Percentiles rank a stretch among this genome's conserved stretches.
Evolutionary conservation across 2,329 filamentous ascomycete species (phyloP).

Genomic region (Ophiostoma novo-ulmi): DNA sequence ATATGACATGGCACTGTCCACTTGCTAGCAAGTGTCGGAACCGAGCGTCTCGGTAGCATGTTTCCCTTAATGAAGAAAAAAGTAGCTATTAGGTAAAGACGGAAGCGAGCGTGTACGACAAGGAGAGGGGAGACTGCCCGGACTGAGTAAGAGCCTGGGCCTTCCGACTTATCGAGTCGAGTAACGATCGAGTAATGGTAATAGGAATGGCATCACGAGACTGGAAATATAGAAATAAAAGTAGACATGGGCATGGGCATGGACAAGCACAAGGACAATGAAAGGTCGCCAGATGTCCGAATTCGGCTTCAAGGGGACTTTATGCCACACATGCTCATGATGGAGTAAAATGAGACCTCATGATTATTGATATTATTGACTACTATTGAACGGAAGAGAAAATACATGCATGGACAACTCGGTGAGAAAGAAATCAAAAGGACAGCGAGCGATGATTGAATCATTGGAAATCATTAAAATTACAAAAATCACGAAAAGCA

Average conservation of each 20-base stretch:
- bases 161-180: not conserved
- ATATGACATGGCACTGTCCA: not conserved
- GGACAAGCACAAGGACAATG: not conserved
- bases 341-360: too few relatives aligned
- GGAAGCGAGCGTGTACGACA: not conserved
- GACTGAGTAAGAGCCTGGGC: not conserved
- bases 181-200: slow-evolving; percentile 19
- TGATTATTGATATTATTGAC: not conserved
- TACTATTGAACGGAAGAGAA: too few relatives aligned
- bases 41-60: not conserved
- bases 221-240: not conserved
- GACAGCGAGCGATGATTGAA: too few relatives aligned
- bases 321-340: too few relatives aligned
- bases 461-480: too few relatives aligned
- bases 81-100: not conserved
- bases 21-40: not conserved
- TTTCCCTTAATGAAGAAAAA: not conserved
- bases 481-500: not conserved
- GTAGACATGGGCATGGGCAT: not conserved
- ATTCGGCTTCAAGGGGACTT: too few relatives aligned
- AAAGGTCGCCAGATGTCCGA: not conserved
- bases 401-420: too few relatives aligned
- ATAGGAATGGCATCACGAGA: slow-evolving; percentile 4
- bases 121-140: not conserved
- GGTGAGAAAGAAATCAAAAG: too few relatives aligned